Percentiles rank a stretch among this genome's conserved stretches.
phyloP scores from a whole-genome alignment of 352 stramenopile genomes.

The Pythium grandisporangium region DNA sequence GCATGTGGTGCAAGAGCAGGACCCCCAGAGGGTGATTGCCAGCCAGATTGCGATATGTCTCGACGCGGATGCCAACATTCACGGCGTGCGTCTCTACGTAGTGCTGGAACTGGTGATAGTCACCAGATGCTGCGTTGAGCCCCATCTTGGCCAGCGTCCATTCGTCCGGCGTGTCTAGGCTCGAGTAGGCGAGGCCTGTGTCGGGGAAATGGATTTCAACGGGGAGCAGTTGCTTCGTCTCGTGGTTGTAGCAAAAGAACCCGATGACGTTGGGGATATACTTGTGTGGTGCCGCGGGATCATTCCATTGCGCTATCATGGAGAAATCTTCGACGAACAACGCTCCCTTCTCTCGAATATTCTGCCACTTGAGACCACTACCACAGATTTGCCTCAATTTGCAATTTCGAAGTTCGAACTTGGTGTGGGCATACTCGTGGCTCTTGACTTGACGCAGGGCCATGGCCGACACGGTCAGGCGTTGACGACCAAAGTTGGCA shows the following conservation, averaged over 20 bases:
- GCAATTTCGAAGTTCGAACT: conserved; percentile 1
- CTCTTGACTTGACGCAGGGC: conserved; percentile 1
- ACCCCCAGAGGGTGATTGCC: conserved; percentile 22
- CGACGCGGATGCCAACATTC: conserved; percentile 25
- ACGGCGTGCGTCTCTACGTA: conserved; percentile 11
- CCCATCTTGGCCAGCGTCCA: conserved; percentile 14
- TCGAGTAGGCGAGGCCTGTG: conserved; percentile 6
- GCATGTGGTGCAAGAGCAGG: conserved; percentile 27
- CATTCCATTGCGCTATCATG: conserved; percentile 6
- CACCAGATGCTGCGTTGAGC: conserved; percentile 1
- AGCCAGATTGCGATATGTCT: conserved; percentile 23
- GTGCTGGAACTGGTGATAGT: conserved; percentile 10
- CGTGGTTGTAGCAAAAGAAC: conserved; percentile 11
- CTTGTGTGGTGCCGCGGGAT: conserved; percentile 1
- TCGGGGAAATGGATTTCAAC: conserved; percentile 7
- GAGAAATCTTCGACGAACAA: conserved; percentile 8
- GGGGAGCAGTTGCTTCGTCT: conserved; percentile 2
- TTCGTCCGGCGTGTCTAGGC: conserved; percentile 2
- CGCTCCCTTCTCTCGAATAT: background rate
- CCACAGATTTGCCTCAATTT: conserved; percentile 3
- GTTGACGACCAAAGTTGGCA: conserved; percentile 3
- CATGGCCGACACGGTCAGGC: conserved; percentile 1
- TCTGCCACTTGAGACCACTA: background rate
- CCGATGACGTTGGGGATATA: conserved; percentile 6
- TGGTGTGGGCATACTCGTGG: background rate